Base-by-base conservation (phyloP, 306 rosid species). In the Acacia melanoxylon region DNA sequence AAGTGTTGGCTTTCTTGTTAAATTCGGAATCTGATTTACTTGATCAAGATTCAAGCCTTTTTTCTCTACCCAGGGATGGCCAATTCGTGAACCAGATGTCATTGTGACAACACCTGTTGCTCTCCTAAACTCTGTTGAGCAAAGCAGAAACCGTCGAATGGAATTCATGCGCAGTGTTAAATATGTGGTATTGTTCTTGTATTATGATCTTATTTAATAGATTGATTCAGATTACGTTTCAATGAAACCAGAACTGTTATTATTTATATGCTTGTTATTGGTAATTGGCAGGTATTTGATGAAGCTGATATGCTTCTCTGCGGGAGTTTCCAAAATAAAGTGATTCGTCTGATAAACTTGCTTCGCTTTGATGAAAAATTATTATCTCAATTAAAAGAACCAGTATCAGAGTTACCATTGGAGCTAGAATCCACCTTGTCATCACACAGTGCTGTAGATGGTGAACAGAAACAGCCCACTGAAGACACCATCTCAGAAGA, bases 301-400 rank as follows among this genome's bases (percentile, higher is more conserved):
- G 99, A 95, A 87, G 99, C 98, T 35, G 99, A 93, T 76, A 93
- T 95, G 99, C 99, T 95, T 88, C 94, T 95, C 76, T 88, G 90
- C 79, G 99, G 99, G 66, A 86, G 99, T 63, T 95, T 93, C 83
- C 95, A 91, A 85, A 95, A 95, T 89, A 92, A 93, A 90, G 94
- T 93, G 74, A 92, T 93, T 79, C 96, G 97, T 80, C 88, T 95
- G 40, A 88, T 95, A 85, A 83, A 95, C 87, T 69, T 95, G 89
- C 92, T 95, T 75, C 92, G 96, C 37, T 92, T 84, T 83, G 98
- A 93, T 45, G 98, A 95, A 90, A 95, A 93, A 80, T 82, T 88
- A 10, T 86, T 90, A 81, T 91, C 98, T 66, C 81, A 85, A 71
- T 78, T 86, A 66, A 93, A 82, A 84, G 80, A 62, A 65, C 72